These are phyloP conservation scores for Lipomyces starkeyi DNA, from an alignment of 805 yeast species.

Conservation along the genomic window DNA sequence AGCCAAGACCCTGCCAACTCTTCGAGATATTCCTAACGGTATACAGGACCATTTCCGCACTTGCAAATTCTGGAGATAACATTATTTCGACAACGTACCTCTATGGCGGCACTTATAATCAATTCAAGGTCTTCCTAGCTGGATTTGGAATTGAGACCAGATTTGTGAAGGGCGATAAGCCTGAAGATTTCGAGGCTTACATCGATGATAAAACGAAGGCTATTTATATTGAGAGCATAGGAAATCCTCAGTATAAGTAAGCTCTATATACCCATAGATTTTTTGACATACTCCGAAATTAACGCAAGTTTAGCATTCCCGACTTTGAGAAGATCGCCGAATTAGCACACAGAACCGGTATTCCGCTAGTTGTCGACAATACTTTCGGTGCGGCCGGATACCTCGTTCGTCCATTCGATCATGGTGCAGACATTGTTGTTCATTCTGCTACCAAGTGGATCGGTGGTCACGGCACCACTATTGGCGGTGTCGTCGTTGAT, in stretches of 20 bases:
- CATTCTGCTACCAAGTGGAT: slow-evolving; percentile 98
- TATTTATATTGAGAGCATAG: slow-evolving; percentile 85
- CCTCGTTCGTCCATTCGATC: slow-evolving; percentile 80
- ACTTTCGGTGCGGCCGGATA: slow-evolving; percentile 97
- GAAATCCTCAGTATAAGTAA: slow-evolving; percentile 77
- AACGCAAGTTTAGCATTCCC: slow-evolving; percentile 63
- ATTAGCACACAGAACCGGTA: slow-evolving; percentile 83
- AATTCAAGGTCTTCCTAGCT: slow-evolving; percentile 89
- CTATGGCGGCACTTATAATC: slow-evolving; percentile 97
- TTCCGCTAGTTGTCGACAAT: slow-evolving; percentile 92
- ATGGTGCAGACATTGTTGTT: slow-evolving; percentile 89
- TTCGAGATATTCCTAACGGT: not conserved
- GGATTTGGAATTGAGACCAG: slow-evolving; percentile 84
- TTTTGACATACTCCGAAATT: not conserved
- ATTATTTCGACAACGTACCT: slow-evolving; percentile 82
- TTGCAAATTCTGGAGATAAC: slow-evolving; percentile 74
- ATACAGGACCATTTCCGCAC: slow-evolving; percentile 31
- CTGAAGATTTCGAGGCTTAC: slow-evolving; percentile 71
- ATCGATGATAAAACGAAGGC: slow-evolving; percentile 90
- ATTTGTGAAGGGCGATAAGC: slow-evolving; percentile 80
- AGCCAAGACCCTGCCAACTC: too few relatives aligned
- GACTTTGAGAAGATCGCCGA: slow-evolving; percentile 79
- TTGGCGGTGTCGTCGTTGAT: slow-evolving; percentile 90
- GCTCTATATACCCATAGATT: not conserved
- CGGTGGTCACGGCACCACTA: slow-evolving; percentile 95